These are phyloP conservation scores for Psophocarpus tetragonolobus DNA, from an alignment of 306 rosid species.

Conservation along the genomic window DNA sequence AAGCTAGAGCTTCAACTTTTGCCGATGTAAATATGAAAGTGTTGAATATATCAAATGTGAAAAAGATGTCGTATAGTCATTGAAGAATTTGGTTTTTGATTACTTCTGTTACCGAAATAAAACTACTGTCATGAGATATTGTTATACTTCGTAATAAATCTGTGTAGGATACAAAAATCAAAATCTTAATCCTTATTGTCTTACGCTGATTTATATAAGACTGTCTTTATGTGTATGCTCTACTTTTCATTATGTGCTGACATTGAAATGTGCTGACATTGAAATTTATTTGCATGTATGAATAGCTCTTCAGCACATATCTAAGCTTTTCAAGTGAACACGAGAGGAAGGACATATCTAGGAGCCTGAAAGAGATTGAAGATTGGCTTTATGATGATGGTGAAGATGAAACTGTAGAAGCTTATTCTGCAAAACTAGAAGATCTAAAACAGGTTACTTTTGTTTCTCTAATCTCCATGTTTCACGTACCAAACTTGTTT, in stretches of 20 bases:
- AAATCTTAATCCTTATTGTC: neutral
- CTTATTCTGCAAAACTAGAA: conserved; percentile 71
- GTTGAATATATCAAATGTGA: neutral
- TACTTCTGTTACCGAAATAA: neutral
- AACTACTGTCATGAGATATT: no score
- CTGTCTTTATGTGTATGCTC: conserved; percentile 2
- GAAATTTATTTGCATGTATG: conserved; percentile 37
- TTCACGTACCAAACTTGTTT: conserved; percentile 18
- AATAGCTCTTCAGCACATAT: conserved; percentile 69
- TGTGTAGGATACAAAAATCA: neutral
- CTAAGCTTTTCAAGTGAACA: conserved; percentile 63
- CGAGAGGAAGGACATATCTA: conserved; percentile 69
- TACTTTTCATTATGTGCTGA: neutral
- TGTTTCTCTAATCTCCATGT: conserved; percentile 20
- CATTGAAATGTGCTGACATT: conserved; percentile 17
- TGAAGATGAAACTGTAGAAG: conserved; percentile 72
- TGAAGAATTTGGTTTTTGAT: neutral
- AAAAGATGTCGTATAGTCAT: neutral
- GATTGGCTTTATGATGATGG: conserved; percentile 88
- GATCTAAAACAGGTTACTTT: conserved; percentile 72
- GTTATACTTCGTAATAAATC: neutral
- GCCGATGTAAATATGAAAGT: neutral
- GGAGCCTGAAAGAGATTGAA: conserved; percentile 68
- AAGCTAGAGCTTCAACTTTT: conserved; percentile 2
- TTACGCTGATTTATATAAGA: neutral